Evolutionary conservation across 371 early-diverging fungal species (phyloP), one percentile per base, ranked within the genome.

Genomic region (Saksenaea oblongispora): DNA sequence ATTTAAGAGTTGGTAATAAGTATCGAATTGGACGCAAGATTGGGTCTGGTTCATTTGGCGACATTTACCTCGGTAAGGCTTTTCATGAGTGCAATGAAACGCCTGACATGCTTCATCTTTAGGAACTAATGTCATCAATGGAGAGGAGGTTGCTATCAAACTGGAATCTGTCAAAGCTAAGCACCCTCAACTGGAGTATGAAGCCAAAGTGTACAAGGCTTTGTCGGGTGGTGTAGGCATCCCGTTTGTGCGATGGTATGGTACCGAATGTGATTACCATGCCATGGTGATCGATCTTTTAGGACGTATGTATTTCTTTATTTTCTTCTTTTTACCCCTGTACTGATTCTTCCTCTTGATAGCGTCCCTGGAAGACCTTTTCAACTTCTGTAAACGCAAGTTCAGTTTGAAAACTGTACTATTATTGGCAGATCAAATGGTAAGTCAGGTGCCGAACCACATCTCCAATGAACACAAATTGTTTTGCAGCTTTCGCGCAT

Each of bases 281-380:
- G 93, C 94, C 74, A 92, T 98, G 96, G 95, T 99, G n/a, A 93
- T 99, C 71, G 99, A 99, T 79, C 89, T 99, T 34, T 88, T 99
- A 34, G 99, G 99, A 41, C 98, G 82, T 78, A 74, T 54, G 78
- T 76, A 58, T 37, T 68, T 24, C 34, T 55, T 18, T 1, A 39
- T 24, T n/a, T n/a, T n/a, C n/a, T 56, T 56, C 15, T 44, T 53
- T 5, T 53, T 3, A 11, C 26, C 42, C 27, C 34, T 9, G 14
- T 41, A 22, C 18, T 47, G 10, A 22, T 8, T 28, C 18, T 9
- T 47, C 5, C 11, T 22, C 51, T 47, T 22, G 24, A 63, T 65
- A 78, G 80, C 80, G 26, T 94, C 94, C 59, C 84, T 99, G 63
- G 99, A 99, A 76, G 98, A 99, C 78, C 85, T 99, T 54, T 99